A percentile compares a stretch with the other conserved stretches of the same genome.
Evolutionary conservation across 1,284 basidiomycete genomes (phyloP).

Genomic region (Heterobasidion irregulare): DNA sequence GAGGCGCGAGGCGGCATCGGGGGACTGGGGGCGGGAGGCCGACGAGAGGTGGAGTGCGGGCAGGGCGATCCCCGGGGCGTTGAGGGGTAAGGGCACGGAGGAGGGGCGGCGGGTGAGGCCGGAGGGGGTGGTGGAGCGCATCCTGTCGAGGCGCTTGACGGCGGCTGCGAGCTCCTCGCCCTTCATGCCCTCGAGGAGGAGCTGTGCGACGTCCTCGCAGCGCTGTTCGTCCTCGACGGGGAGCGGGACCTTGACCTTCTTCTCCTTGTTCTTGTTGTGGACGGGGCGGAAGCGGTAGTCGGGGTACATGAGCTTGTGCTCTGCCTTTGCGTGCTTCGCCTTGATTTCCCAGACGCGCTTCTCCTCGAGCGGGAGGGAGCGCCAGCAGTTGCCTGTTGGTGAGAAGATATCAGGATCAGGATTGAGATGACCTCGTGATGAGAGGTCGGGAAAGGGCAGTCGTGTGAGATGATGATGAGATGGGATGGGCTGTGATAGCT

Average conservation of each 20-base stretch:
- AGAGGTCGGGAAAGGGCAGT: not conserved
- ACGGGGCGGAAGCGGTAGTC: constrained; percentile 65
- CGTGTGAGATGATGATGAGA: not conserved
- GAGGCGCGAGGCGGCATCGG: constrained; percentile 17
- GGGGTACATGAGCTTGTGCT: constrained; percentile 56
- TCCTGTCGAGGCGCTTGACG: constrained; percentile 44
- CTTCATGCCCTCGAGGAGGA: constrained; percentile 49
- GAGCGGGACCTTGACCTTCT: constrained; percentile 14
- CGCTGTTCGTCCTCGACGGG: constrained; percentile 33
- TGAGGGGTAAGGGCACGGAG: constrained; percentile 36
- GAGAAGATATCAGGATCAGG: not conserved
- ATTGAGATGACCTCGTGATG: not conserved
- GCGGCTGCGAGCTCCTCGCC: constrained; percentile 53
- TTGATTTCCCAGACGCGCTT: constrained; percentile 57
- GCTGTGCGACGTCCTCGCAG: constrained; percentile 41
- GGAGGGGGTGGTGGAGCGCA: constrained; percentile 14
- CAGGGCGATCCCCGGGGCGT: constrained; percentile 18
- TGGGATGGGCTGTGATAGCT: no score
- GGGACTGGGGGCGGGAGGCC: constrained; percentile 30
- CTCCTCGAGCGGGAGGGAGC: constrained; percentile 54
- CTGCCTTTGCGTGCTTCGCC: constrained; percentile 59
- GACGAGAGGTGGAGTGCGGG: constrained; percentile 30
- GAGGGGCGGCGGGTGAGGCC: constrained; percentile 42
- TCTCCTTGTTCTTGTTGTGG: constrained; percentile 52
- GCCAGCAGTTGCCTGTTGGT: constrained; percentile 57